Evolutionary conservation across 805 yeast genomes (phyloP), one percentile per base, ranked within the genome.

Genomic region (Starmerella potacharoeniae): DNA sequence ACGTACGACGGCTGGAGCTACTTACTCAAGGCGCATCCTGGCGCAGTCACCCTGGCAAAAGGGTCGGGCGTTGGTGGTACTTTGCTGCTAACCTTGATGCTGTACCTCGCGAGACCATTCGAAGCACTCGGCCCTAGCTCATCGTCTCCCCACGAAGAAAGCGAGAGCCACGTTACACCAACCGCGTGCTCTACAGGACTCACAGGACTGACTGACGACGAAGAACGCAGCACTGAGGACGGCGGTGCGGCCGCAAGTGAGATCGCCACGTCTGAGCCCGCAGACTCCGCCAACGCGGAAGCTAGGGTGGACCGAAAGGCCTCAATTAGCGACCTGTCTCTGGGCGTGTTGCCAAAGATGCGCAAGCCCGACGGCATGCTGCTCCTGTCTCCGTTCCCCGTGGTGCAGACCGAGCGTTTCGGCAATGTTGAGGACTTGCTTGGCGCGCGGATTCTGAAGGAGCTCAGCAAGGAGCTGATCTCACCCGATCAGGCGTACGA

Each of bases 61-160:
- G 82, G 81, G 0, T 80, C 78, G 52, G 76, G 80, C 0, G 64
- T 71, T 4, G 82, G 82, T 1, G 80, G 76, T 0, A 74, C 73
- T n/a, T 57, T 75, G 40, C 66, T 68, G 3, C 57, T 76, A 48
- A 61, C 73, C 11, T 60, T 73, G 51, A 53, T 76, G 50, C 65
- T 73, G 17, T 73, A 72, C 58, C 62, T 70, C 34, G 65, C 68
- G n/a, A 43, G 60, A n/a, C 75, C 77, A 0, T 58, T 60, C 16
- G 63, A 60, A 33, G 58, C 44, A 1, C 17, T 49, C 3, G 11
- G 33, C 5, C 45, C 43, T 8, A 9, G 16, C 29, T 29, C 29
- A 3, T 2, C 10, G 7, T 5, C 51, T n/a, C 45, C 16, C 17
- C 14, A n/a, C 16, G n/a, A 37, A n/a, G n/a, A 10, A 37, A n/a